These are phyloP conservation scores for Nakaseomyces kungkrabaensis DNA, from an alignment of 1,139 yeast genomes.

Conservation along the genomic window DNA sequence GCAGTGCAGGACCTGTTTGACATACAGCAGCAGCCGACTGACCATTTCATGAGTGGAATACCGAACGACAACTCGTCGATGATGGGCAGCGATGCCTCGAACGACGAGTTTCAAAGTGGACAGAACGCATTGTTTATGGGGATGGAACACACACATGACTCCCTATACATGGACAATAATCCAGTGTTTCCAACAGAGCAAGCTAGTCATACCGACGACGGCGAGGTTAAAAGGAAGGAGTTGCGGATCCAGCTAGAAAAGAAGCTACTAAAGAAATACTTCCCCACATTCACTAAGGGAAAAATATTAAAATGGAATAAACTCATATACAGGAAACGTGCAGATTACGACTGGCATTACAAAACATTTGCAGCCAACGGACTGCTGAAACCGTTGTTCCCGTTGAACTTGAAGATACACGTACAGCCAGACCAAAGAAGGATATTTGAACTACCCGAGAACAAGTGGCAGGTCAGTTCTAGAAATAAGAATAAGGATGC, in stretches of 20 bases:
- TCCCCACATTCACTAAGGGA: conserved; percentile 27
- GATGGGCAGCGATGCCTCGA: conserved; percentile 9
- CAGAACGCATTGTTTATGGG: conserved; percentile 23
- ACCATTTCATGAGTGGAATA: conserved; percentile 7
- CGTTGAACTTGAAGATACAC: conserved; percentile 20
- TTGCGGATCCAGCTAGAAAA: conserved; percentile 3
- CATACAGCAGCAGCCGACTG: conserved; percentile 1
- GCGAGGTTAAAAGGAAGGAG: conserved; percentile 14
- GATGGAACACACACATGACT: conserved; percentile 9
- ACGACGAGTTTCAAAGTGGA: conserved; percentile 13
- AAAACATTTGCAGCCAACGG: conserved; percentile 12
- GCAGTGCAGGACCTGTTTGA: not conserved
- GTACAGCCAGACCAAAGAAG: conserved; percentile 30
- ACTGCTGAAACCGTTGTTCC: conserved; percentile 20
- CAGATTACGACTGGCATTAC: conserved; percentile 24
- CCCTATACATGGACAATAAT: conserved; percentile 1
- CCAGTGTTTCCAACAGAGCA: conserved; percentile 2
- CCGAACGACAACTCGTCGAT: conserved; percentile 8
- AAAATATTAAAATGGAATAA: conserved; percentile 26
- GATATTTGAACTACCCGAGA: conserved; percentile 16
- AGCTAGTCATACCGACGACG: conserved; percentile 3
- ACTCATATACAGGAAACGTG: conserved; percentile 23
- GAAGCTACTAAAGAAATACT: conserved; percentile 21
- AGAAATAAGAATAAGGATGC: conserved; percentile 7
- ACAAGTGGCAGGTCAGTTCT: conserved; percentile 11